Base-by-base conservation (phyloP, 768 basidiomycete species). In the Boletus subcaerulescens region DNA sequence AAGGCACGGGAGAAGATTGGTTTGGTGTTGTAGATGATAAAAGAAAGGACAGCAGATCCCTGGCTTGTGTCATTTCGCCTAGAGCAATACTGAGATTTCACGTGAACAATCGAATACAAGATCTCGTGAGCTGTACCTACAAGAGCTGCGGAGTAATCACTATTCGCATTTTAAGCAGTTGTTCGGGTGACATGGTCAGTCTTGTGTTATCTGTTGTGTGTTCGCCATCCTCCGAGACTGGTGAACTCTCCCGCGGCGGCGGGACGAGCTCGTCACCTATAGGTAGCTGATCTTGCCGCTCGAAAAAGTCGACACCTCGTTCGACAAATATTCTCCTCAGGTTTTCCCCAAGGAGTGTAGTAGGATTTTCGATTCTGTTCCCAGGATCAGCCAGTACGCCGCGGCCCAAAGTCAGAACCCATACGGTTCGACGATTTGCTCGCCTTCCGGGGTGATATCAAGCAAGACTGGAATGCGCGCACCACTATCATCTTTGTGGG, bases 11-110 rank as follows among this genome's bases (percentile, higher is more conserved):
- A 32, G 67, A 58, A 45, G 60, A 66, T 51, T 69, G 73, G 35
- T 75, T 71, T 31, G 78, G 71, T 14, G 63, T 52, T 8, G 74
- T 58, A 11, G 78, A 72, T 31, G 77, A 68, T 14, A 91, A 71
- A 14, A 92, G 72, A 26, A 83, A 75, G 22, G 78, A 73, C 29
- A 93, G 72, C 22, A 93, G 74, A 57, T 91, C 88, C 59, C 80
- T 81, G 11, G 89, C 89, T 52, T 86, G 84, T 8, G 81, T 79
- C 81, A 93, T 87, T 70, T 93, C 91, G 52, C 89, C 89, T 45
- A 85, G 71, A 26, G 90, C 88, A 56, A 85, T 80, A 58, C 89
- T 91, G 57, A 35, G 45, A 50, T 46, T 39, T 38, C 22, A 57
- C 51, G 58, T 69, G 52, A 70, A 54, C 49, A n/a, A 35, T 32